Conservation (phyloP, 2,329 filamentous ascomycete species). For the Aureobasidium sp. region DNA sequence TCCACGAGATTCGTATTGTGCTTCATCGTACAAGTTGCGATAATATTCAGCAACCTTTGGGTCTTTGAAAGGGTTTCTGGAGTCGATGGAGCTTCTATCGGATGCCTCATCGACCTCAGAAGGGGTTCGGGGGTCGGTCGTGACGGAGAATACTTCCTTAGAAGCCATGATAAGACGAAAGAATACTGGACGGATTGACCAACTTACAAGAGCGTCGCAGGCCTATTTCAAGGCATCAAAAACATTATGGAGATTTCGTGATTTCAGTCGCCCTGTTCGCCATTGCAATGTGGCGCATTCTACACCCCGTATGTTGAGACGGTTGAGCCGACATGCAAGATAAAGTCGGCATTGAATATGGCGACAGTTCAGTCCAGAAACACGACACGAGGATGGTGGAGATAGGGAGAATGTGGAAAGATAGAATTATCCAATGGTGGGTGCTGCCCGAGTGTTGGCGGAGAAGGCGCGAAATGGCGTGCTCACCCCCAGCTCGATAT, state of each 20-base stretch:
- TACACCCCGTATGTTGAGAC: background rate
- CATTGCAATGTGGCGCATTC: conserved; percentile 4
- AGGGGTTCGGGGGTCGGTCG: background rate
- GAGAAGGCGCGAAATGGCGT: conserved; percentile 14
- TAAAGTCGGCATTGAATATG: background rate
- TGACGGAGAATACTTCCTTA: background rate
- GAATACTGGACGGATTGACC: background rate
- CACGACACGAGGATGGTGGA: background rate
- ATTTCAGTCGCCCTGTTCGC: background rate
- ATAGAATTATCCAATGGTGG: background rate
- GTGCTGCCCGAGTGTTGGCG: background rate
- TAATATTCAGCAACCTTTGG: conserved; percentile 60
- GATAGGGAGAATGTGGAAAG: background rate
- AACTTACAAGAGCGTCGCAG: background rate
- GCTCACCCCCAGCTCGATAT: background rate
- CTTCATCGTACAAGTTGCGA: conserved; percentile 57
- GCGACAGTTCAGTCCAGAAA: background rate
- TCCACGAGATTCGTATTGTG: conserved; percentile 64
- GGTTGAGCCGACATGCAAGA: background rate
- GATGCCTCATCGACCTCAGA: conserved; percentile 4
- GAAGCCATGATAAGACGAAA: background rate
- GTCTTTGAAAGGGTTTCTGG: conserved; percentile 50
- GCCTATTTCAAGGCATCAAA: background rate
- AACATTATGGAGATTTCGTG: conserved; percentile 1
- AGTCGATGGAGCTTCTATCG: conserved; percentile 10